Evolutionary conservation across 345 rosid species (phyloP).

Genomic region (Gossypium rotundifolium): DNA sequence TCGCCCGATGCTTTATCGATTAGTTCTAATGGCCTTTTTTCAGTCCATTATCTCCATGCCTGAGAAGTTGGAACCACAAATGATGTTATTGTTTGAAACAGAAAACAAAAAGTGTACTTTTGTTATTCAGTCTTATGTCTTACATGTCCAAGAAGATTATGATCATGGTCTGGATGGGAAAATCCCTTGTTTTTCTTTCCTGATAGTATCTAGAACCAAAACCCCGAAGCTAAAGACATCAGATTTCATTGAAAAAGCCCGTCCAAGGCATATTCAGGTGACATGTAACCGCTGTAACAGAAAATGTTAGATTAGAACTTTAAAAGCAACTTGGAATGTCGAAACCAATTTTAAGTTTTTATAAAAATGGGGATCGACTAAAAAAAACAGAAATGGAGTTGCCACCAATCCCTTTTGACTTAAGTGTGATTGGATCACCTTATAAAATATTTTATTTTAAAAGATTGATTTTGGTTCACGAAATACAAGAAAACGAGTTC

Average conservation of each 20-base stretch:
- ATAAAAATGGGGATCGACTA: no score
- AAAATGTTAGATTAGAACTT: no score
- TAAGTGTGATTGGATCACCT: no score
- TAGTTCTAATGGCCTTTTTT: constrained; percentile 22
- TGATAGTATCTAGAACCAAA: constrained; percentile 39
- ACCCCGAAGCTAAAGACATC: constrained; percentile 52
- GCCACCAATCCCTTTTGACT: no score
- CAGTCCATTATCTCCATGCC: constrained; percentile 15
- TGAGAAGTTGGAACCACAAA: neutral
- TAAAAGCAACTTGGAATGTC: neutral
- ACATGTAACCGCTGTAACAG: constrained; percentile 9
- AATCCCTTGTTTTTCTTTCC: constrained; percentile 31
- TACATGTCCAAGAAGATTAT: constrained; percentile 26
- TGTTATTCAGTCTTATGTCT: neutral
- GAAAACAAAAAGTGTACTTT: neutral
- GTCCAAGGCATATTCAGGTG: constrained; percentile 36
- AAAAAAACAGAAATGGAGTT: no score
- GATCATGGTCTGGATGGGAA: constrained; percentile 4
- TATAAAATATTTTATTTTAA: no score
- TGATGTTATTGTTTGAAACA: neutral
- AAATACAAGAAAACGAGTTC: no score
- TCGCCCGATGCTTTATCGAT: constrained; percentile 26
- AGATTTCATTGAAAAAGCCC: constrained; percentile 40
- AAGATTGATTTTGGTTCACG: no score
- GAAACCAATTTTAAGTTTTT: no score